Percentiles rank a stretch among this genome's conserved stretches.
Conservation (phyloP, 2,329 filamentous ascomycete species). For the Metarhizium rileyi region DNA sequence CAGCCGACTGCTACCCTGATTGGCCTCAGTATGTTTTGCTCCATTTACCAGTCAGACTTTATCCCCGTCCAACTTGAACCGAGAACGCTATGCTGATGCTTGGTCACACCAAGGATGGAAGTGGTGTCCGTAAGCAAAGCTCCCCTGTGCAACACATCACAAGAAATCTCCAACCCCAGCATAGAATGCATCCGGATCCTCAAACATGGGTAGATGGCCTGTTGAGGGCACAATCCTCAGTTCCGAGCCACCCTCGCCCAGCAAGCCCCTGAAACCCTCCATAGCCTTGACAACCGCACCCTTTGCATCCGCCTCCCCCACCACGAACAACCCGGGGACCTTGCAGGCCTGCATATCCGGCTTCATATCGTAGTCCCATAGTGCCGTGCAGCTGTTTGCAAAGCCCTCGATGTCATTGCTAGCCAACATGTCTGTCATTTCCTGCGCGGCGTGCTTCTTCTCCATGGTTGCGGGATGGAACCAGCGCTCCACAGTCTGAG, state of each 20-base stretch:
- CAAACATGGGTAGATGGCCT: constrained; percentile 79
- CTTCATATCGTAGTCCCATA: constrained; percentile 63
- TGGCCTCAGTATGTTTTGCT: background rate
- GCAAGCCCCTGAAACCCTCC: constrained; percentile 55
- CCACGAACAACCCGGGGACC: constrained; percentile 58
- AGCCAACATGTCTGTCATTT: constrained; percentile 59
- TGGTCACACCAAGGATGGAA: background rate
- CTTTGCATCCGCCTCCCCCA: constrained; percentile 61
- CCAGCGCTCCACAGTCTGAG: constrained; percentile 66
- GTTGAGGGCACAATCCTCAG: constrained; percentile 58
- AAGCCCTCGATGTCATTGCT: constrained; percentile 63
- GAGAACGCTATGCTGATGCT: no score
- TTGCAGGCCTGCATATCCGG: constrained; percentile 41
- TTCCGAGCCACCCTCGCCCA: constrained; percentile 46
- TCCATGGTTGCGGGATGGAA: constrained; percentile 51
- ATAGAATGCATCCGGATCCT: constrained; percentile 60
- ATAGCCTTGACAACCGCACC: constrained; percentile 68
- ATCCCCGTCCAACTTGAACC: no score
- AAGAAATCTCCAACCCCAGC: constrained; percentile 39
- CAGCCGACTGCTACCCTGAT: background rate
- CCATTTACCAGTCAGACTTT: background rate
- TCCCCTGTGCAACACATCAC: background rate
- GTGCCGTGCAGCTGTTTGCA: constrained; percentile 54
- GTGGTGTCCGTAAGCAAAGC: background rate
- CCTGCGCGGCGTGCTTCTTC: constrained; percentile 37